These are phyloP conservation scores for Halophytophthora batemanensis DNA, from an alignment of 352 stramenopile species.

Conservation along the genomic window DNA sequence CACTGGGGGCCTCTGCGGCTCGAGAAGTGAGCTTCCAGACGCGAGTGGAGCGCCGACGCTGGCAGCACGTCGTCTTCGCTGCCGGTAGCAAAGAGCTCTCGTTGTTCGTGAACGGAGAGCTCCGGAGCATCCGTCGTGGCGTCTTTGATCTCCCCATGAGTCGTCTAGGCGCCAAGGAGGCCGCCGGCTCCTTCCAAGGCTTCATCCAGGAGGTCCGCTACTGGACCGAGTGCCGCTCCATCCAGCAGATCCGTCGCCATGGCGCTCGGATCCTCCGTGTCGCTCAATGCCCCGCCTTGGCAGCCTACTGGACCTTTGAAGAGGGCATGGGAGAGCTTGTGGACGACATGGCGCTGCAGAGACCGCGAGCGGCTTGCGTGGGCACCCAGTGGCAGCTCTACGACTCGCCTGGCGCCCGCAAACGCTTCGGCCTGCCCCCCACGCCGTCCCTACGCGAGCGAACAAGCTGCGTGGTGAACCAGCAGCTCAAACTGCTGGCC, in stretches of 20 bases:
- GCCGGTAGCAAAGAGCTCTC: conserved; percentile 45
- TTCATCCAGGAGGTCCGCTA: conserved; percentile 67
- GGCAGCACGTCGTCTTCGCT: conserved; percentile 58
- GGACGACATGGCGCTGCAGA: conserved; percentile 62
- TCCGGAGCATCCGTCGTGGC: conserved; percentile 37
- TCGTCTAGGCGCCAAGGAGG: conserved; percentile 35
- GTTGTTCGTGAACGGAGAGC: conserved; percentile 45
- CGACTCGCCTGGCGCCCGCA: conserved; percentile 39
- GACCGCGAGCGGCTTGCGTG: conserved; percentile 47
- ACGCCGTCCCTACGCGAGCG: conserved; percentile 64
- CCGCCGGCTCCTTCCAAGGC: conserved; percentile 56
- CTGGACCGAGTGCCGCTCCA: conserved; percentile 42
- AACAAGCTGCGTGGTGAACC: conserved; percentile 67
- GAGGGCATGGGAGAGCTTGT: conserved; percentile 67
- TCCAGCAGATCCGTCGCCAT: conserved; percentile 33
- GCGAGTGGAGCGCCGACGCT: conserved; percentile 41
- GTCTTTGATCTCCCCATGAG: conserved; percentile 58
- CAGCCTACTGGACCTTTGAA: conserved; percentile 77
- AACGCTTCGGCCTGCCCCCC: conserved; percentile 45
- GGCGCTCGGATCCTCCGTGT: conserved; percentile 42
- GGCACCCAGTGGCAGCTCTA: conserved; percentile 48
- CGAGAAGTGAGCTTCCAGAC: conserved; percentile 50
- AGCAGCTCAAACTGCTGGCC: conserved; percentile 59
- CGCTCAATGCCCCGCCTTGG: conserved; percentile 28
- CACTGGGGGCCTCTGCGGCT: conserved; percentile 16